Percentiles rank a stretch among this genome's conserved stretches.
Evolutionary conservation across 805 yeast species (phyloP).

Genomic region (Starmerella sirachaensis): DNA sequence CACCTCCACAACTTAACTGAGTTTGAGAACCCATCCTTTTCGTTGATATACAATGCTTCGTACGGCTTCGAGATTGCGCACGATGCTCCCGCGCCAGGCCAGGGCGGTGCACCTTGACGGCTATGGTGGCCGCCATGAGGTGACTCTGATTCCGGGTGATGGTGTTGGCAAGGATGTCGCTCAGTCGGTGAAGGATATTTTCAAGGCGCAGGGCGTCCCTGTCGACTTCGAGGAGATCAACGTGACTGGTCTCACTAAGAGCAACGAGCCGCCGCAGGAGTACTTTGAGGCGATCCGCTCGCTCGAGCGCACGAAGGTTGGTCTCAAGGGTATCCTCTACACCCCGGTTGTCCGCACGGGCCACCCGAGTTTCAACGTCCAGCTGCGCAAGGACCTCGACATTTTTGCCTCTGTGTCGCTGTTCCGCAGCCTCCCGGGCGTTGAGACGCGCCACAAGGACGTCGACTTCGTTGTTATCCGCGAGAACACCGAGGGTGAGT

Average conservation of each 20-base stretch:
- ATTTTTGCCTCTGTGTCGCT: slow-evolving; percentile 91
- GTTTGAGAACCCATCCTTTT: background rate
- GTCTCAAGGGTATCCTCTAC: slow-evolving; percentile 89
- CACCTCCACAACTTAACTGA: background rate
- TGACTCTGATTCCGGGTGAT: slow-evolving; percentile 90
- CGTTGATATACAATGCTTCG: slow-evolving; percentile 24
- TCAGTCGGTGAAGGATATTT: slow-evolving; percentile 81
- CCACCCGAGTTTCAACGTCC: slow-evolving; percentile 83
- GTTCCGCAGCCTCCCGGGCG: slow-evolving; percentile 90
- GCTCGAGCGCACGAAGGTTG: slow-evolving; percentile 89
- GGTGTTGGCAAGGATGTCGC: slow-evolving; percentile 96
- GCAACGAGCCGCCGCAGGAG: slow-evolving; percentile 42
- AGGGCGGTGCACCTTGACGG: slow-evolving; percentile 39
- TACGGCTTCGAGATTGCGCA: slow-evolving; percentile 11
- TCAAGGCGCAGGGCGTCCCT: slow-evolving; percentile 78
- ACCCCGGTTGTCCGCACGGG: slow-evolving; percentile 74
- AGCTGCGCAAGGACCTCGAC: slow-evolving; percentile 90
- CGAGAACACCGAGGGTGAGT: slow-evolving; percentile 99
- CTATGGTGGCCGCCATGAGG: slow-evolving; percentile 88
- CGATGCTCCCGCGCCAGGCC: slow-evolving; percentile 57
- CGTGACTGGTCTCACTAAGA: slow-evolving; percentile 49
- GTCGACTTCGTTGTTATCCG: slow-evolving; percentile 82
- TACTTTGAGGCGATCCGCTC: slow-evolving; percentile 81
- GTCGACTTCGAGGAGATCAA: slow-evolving; percentile 72
- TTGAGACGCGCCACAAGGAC: slow-evolving; percentile 73